These are phyloP conservation scores for Erythrophleum ivorense DNA, from an alignment of 331 rosid genomes.

Conservation along the genomic window DNA sequence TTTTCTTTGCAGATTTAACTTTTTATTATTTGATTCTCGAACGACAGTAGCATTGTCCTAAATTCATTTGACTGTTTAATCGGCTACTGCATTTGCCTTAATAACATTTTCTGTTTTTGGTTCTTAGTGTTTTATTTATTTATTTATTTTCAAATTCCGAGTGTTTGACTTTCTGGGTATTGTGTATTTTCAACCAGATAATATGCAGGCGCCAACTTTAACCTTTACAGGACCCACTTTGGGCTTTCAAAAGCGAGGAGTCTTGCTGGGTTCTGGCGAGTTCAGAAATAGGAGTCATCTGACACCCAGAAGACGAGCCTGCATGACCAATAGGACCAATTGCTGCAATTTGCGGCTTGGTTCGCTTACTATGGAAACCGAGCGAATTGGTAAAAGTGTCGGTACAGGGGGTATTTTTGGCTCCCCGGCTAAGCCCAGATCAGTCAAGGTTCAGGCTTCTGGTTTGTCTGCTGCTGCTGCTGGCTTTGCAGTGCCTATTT, in stretches of 20 bases:
- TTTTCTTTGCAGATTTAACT: neutral
- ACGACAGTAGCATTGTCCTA: neutral
- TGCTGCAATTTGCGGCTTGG: constrained; percentile 57
- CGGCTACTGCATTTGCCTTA: neutral
- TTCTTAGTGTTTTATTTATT: constrained; percentile 23
- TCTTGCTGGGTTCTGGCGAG: constrained; percentile 45
- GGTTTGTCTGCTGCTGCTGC: constrained; percentile 51
- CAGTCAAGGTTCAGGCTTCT: constrained; percentile 63
- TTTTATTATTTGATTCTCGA: neutral
- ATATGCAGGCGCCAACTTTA: constrained; percentile 59
- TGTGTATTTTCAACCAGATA: constrained; percentile 38
- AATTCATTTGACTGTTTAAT: neutral
- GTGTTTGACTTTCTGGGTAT: constrained; percentile 44
- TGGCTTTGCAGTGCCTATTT: neutral
- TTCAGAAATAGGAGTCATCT: constrained; percentile 24
- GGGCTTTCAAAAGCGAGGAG: constrained; percentile 49
- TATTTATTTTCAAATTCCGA: neutral
- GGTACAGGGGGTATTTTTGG: constrained; percentile 52
- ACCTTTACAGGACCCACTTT: constrained; percentile 40
- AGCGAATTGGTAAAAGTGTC: constrained; percentile 46
- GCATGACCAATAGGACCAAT: constrained; percentile 45
- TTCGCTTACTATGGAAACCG: constrained; percentile 60
- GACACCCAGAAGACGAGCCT: constrained; percentile 38
- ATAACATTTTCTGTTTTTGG: neutral
- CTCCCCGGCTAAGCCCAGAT: constrained; percentile 57